These are phyloP conservation scores for Cinnamomum micranthum DNA, from an alignment of 164 flowering plant species.

Conservation along the genomic window DNA sequence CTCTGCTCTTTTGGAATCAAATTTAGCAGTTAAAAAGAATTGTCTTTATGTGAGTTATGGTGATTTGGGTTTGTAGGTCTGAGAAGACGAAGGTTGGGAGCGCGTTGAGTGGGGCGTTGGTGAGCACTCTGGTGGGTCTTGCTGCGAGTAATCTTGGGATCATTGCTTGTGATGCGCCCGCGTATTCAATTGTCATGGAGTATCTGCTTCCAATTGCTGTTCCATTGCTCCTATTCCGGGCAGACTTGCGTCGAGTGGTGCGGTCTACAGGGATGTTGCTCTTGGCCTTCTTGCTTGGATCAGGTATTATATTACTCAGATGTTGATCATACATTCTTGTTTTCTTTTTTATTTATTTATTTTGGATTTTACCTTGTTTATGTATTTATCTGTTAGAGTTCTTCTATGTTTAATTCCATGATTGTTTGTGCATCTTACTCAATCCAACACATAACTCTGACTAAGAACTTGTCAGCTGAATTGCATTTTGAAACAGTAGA, in stretches of 20 bases:
- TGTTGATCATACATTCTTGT: too few relatives aligned
- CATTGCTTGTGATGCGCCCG: conserved; percentile 55
- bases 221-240: conserved; percentile 69
- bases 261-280: conserved; percentile 75
- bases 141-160: conserved; percentile 84
- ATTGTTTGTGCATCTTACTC: neutral
- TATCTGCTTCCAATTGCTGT: conserved; percentile 72
- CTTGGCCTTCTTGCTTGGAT: conserved; percentile 74
- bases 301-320: conserved; percentile 34
- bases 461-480: neutral
- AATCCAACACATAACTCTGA: neutral
- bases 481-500: neutral
- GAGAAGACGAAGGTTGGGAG: conserved; percentile 81
- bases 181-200: conserved; percentile 54
- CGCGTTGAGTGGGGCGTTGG: conserved; percentile 67
- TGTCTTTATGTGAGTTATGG: neutral
- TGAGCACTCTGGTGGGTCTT: conserved; percentile 71
- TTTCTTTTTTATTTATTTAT: too few relatives aligned
- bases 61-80: conserved; percentile 44
- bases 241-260: conserved; percentile 70
- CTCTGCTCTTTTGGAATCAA: too few relatives aligned
- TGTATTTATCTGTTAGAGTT: neutral
- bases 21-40: too few relatives aligned
- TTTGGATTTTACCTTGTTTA: neutral
- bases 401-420: neutral